Evolutionary conservation across 768 basidiomycete genomes (phyloP).

Genomic region (Mycena filopes): DNA sequence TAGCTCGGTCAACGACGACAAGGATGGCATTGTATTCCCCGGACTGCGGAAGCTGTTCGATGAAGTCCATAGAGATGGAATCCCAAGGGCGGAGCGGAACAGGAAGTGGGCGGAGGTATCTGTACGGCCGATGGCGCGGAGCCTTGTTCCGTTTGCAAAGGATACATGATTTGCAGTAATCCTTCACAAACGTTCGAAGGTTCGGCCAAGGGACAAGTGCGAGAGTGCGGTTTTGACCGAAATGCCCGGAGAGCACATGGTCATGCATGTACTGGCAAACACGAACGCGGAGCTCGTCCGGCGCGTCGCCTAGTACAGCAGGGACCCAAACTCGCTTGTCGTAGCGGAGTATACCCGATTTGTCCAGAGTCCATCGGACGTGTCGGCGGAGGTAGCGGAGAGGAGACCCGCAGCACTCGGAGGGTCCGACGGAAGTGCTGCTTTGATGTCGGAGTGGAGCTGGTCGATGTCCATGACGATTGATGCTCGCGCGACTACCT

Average conservation of each 20-base stretch:
- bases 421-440: neutral
- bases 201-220: neutral
- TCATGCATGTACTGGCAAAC: neutral
- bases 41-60: neutral
- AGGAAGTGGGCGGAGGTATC: neutral
- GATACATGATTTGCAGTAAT: constrained; percentile 4
- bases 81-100: neutral
- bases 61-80: constrained; percentile 11
- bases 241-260: neutral
- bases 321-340: neutral
- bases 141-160: neutral
- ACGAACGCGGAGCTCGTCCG: neutral
- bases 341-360: neutral
- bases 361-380: neutral
- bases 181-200: neutral
- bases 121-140: neutral
- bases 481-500: neutral
- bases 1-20: neutral
- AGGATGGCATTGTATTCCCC: too few species aligned
- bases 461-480: constrained; percentile 1
- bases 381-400: too few species aligned
- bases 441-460: neutral
- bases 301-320: neutral
- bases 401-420: neutral
- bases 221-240: neutral